Conservation (phyloP, 2,329 filamentous ascomycete species). For the Fusarium sp. region DNA sequence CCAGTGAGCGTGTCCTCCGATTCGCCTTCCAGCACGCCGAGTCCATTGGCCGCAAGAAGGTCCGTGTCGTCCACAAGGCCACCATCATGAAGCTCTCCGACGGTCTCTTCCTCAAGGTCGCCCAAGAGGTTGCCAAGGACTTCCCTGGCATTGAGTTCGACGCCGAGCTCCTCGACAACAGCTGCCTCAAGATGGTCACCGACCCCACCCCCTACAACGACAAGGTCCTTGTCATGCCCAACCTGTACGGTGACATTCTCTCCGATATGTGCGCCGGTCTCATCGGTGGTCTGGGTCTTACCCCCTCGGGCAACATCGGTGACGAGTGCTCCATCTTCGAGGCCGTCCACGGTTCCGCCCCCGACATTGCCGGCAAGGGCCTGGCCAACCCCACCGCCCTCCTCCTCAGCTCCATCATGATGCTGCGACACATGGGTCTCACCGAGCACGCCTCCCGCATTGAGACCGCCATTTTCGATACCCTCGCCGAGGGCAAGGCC, state of each 20-base stretch:
- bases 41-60: conserved; percentile 92
- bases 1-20: conserved; percentile 92
- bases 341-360: conserved; percentile 96
- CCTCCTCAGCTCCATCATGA: conserved; percentile 97
- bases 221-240: conserved; percentile 97
- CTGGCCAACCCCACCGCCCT: conserved; percentile 98
- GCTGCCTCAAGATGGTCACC: conserved; percentile 97
- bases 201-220: conserved; percentile 97
- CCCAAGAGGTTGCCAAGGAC: conserved; percentile 86
- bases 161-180: conserved; percentile 98
- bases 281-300: conserved; percentile 96
- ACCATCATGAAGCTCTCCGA: conserved; percentile 99
- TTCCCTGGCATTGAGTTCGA: conserved; percentile 97
- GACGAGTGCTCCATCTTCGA: conserved; percentile 99
- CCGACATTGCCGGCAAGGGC: conserved; percentile 94
- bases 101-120: conserved; percentile 93
- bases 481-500: conserved; percentile 92
- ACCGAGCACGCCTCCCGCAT: conserved; percentile 84
- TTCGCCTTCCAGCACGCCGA: conserved; percentile 99
- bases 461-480: conserved; percentile 94
- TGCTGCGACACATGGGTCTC: conserved; percentile 98
- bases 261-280: conserved; percentile 99
- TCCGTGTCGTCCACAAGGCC: conserved; percentile 98
- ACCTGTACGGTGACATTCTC: conserved; percentile 96
- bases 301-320: conserved; percentile 97